Percentiles rank a stretch among this genome's conserved stretches.
Conservation (phyloP, 1,139 yeast genomes). For the Suhomyces taliae region DNA sequence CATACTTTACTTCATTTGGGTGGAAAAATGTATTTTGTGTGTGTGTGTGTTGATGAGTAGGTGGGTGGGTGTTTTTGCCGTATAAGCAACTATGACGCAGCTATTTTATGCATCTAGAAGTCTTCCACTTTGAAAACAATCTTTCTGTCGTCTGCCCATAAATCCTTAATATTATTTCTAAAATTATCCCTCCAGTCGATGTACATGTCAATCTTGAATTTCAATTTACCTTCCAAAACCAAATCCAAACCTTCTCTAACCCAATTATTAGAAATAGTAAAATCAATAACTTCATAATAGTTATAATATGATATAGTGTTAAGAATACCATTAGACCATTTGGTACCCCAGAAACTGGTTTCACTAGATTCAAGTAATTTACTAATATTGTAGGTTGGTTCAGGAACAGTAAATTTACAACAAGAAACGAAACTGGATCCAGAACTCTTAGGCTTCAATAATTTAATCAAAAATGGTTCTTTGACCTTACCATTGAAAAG, state of each 20-base stretch:
- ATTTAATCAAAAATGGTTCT: constrained; percentile 37
- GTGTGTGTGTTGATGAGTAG: too few species aligned
- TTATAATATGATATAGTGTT: constrained; percentile 30
- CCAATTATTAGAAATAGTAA: constrained; percentile 32
- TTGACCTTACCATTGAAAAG: constrained; percentile 30
- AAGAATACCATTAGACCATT: constrained; percentile 39
- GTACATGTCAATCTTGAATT: constrained; percentile 31
- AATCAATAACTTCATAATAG: constrained; percentile 36
- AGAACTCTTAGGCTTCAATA: constrained; percentile 39
- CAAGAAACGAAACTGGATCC: constrained; percentile 39
- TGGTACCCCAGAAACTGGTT: constrained; percentile 35
- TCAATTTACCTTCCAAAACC: constrained; percentile 28
- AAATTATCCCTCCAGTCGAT: constrained; percentile 43
- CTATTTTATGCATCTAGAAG: constrained; percentile 20
- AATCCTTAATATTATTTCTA: constrained; percentile 23
- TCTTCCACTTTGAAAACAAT: constrained; percentile 40
- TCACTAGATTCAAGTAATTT: constrained; percentile 24
- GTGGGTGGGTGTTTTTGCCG: too few species aligned
- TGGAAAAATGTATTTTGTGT: too few species aligned
- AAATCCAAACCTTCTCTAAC: constrained; percentile 33
- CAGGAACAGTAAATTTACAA: constrained; percentile 32
- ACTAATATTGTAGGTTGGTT: constrained; percentile 40
- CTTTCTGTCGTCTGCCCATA: constrained; percentile 37
- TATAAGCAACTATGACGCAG: too few species aligned
- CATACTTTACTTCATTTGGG: too few species aligned